These are phyloP conservation scores for Arabidopsis suecica DNA, from an alignment of 345 rosid genomes.

Conservation along the genomic window DNA sequence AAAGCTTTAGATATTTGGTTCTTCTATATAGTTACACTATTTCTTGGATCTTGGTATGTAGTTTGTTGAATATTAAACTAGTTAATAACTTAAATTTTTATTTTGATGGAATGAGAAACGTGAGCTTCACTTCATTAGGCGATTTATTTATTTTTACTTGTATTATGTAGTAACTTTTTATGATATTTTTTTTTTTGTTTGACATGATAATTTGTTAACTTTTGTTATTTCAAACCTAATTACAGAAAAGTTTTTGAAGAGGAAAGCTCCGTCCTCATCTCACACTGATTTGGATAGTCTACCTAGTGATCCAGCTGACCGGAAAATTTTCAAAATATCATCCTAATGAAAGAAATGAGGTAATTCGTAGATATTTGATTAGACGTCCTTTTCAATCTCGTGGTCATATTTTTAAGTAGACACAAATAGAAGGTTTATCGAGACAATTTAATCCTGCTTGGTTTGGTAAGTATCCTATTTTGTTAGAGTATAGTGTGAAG, in stretches of 20 bases:
- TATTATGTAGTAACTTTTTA: too few species aligned
- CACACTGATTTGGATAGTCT: neutral
- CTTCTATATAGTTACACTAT: too few species aligned
- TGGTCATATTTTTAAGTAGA: neutral
- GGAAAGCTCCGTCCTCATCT: neutral
- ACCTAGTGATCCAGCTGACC: neutral
- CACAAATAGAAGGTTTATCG: neutral
- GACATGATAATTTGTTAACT: too few species aligned
- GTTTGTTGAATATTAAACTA: too few species aligned
- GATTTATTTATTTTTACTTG: too few species aligned
- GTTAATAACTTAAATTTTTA: too few species aligned
- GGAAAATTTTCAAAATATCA: neutral
- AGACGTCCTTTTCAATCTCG: neutral
- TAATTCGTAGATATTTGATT: neutral
- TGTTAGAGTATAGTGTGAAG: neutral
- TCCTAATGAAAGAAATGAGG: neutral
- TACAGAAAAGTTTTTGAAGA: neutral
- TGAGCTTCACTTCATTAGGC: too few species aligned
- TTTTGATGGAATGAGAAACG: too few species aligned
- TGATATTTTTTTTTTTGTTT: too few species aligned
- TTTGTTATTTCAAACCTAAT: too few species aligned
- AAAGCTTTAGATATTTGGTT: too few species aligned
- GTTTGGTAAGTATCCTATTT: neutral
- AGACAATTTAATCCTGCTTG: neutral
- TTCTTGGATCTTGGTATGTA: too few species aligned